Base-by-base conservation (phyloP, 192 early-diverging fungal genomes). In the Thoreauomyces humboldtii region DNA sequence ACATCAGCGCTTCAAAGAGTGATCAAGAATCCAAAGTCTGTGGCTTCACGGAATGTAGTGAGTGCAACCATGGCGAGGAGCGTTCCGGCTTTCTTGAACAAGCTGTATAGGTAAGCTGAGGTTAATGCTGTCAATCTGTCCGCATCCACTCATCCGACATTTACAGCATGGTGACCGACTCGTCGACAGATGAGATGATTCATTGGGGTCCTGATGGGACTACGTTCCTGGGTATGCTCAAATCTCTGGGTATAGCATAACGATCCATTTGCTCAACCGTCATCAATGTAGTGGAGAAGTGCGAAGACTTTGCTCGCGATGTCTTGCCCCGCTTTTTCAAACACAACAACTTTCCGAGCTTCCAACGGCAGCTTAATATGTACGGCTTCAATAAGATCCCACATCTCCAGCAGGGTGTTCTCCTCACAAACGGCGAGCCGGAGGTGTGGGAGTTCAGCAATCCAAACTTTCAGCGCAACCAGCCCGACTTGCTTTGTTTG, bases 371-470 rank as follows among this genome's bases (percentile, higher is more conserved):
- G 55, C 73, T 85, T 3, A 85, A 85, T 71, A 85, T 85, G 82
- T 85, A 99, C 67, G 96, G 92, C 15, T 99, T 99, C 67, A 93
- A 94, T 73, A 98, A 98, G 53, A 85, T 96, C 14, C 94, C 92
- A n/a, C 91, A 96, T 70, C 68, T 95, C 14, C 89, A 92, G 58
- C 90, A 93, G 48, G 96, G 96, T 29, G 90, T 92, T 1, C 78
- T 97, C 32, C 79, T 86, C 4, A 73, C 89, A 4, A 89, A 91
- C 19, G 81, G 78, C 1, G 82, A 83, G 25, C 81, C 89, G 0
- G 95, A 98, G 71, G 79, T 83, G 51, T 94, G 88, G 89, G 93
- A 98, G 74, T 98, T 98, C 73, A 84, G 79, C 53, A 93, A 98
- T 66, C 83, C 83, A 0, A 85, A 95, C 62, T 98, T 98, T 65